These are phyloP conservation scores for Pilasporangium apinafurcum DNA, from an alignment of 352 stramenopile species.

Conservation along the genomic window DNA sequence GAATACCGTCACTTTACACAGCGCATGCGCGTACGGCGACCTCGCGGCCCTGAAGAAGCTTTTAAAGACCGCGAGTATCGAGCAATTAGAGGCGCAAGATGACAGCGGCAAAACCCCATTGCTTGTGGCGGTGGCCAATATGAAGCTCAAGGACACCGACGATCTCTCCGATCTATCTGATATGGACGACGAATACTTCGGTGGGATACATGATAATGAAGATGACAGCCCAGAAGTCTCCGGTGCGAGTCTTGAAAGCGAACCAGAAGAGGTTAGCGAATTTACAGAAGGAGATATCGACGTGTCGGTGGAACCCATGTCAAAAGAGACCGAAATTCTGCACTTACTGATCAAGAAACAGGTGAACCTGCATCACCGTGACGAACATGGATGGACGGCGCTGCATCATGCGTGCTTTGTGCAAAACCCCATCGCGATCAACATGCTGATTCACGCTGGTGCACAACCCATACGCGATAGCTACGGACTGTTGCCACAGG, in stretches of 20 bases:
- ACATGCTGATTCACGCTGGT: conserved; percentile 68
- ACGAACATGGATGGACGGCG: conserved; percentile 82
- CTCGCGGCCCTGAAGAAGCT: conserved; percentile 45
- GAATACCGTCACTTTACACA: conserved; percentile 78
- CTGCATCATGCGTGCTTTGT: conserved; percentile 77
- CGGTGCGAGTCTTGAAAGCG: neutral
- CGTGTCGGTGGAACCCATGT: conserved; percentile 44
- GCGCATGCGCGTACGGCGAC: conserved; percentile 71
- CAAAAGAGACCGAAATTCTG: conserved; percentile 71
- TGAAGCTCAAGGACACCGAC: conserved; percentile 46
- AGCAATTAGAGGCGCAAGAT: conserved; percentile 66
- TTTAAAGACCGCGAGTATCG: conserved; percentile 48
- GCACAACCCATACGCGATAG: conserved; percentile 63
- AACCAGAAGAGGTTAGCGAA: conserved; percentile 41
- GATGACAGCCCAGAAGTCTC: conserved; percentile 11
- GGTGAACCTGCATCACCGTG: conserved; percentile 74
- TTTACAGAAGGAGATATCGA: conserved; percentile 44
- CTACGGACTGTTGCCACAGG: conserved; percentile 69
- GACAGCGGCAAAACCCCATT: conserved; percentile 72
- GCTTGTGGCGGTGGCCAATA: conserved; percentile 57
- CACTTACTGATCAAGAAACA: conserved; percentile 61
- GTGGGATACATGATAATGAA: conserved; percentile 11
- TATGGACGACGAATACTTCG: conserved; percentile 14
- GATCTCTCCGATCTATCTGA: conserved; percentile 28
- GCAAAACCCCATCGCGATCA: conserved; percentile 64